phyloP scores from a whole-genome alignment of 441 rosid species.

The Pelargonium cotyledonis region DNA sequence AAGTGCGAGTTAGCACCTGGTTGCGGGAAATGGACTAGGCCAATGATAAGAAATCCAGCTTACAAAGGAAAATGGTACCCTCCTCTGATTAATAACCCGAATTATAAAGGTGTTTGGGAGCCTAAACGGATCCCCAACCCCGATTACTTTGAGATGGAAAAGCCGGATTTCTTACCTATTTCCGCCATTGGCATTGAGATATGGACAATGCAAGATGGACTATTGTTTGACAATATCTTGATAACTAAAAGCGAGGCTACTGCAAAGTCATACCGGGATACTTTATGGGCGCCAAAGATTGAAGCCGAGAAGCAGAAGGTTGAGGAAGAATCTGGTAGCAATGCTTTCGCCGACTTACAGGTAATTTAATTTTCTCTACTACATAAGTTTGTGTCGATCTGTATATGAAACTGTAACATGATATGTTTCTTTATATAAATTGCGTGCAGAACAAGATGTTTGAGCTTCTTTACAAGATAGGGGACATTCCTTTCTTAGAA shows the following conservation, averaged over 20 bases:
- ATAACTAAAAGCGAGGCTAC: constrained; percentile 26
- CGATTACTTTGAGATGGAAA: constrained; percentile 24
- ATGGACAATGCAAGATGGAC: constrained; percentile 37
- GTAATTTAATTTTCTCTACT: constrained; percentile 8
- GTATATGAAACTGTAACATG: not conserved
- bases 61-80: constrained; percentile 35
- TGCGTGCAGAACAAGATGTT: constrained; percentile 24
- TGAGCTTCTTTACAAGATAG: constrained; percentile 26
- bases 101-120: constrained; percentile 31
- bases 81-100: constrained; percentile 29
- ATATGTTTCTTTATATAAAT: not conserved
- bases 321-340: constrained; percentile 20
- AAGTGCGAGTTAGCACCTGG: constrained; percentile 28
- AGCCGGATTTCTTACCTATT: constrained; percentile 28
- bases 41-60: constrained; percentile 26
- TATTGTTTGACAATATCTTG: constrained; percentile 31
- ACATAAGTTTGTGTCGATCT: not conserved
- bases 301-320: constrained; percentile 26
- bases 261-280: constrained; percentile 24
- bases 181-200: constrained; percentile 34
- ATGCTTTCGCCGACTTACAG: constrained; percentile 16
- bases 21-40: constrained; percentile 35
- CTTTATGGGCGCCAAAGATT: constrained; percentile 30
- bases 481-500: constrained; percentile 11
- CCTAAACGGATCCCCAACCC: constrained; percentile 31